Conservation (phyloP, 140 eudicot genomes). For the Cichorium intybus region DNA sequence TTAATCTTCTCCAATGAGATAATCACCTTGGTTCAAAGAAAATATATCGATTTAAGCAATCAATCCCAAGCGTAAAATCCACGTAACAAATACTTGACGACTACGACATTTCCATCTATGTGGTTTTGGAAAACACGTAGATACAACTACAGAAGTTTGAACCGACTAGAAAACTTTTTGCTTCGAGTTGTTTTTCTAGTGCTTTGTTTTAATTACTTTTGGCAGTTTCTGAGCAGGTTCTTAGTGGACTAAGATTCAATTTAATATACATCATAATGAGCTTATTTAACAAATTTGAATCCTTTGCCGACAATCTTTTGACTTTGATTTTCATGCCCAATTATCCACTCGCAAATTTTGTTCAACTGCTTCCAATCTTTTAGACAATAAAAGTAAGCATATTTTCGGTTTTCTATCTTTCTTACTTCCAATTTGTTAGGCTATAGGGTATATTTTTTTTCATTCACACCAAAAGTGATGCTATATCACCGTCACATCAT, state of each 20-base stretch:
- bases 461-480: too few species aligned
- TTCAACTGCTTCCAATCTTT: background rate
- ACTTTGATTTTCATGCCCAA: background rate
- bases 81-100: background rate
- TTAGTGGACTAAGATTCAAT: background rate
- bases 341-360: background rate
- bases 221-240: background rate
- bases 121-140: conserved; percentile 3
- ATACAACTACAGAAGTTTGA: background rate
- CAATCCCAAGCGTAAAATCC: too few species aligned
- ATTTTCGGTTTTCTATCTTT: too few species aligned
- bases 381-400: background rate
- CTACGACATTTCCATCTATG: background rate
- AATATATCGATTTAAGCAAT: too few species aligned
- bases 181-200: background rate
- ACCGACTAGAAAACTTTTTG: conserved; percentile 1
- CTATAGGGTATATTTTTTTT: too few species aligned
- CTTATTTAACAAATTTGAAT: background rate
- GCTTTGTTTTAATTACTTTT: background rate
- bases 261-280: background rate
- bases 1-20: too few species aligned
- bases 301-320: conserved; percentile 2
- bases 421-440: too few species aligned
- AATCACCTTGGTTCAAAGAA: too few species aligned
- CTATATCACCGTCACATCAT: too few species aligned